Evolutionary conservation across 805 yeast species (phyloP), one percentile per base, ranked within the genome.

Genomic region (Kuraishia piskuri): DNA sequence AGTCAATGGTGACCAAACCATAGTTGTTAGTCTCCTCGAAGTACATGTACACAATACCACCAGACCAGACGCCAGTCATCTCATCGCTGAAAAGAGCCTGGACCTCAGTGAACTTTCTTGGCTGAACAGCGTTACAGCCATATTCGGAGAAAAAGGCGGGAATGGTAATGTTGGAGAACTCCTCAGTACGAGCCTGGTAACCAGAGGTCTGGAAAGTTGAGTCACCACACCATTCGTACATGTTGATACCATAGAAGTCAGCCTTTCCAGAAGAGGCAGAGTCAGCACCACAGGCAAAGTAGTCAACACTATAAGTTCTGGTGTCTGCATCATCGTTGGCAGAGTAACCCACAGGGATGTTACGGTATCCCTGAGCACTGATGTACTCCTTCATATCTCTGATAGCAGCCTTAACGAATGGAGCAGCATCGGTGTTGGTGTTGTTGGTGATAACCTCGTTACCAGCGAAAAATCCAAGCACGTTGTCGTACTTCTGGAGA

Each of bases 11-110:
- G 52, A 86, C 91, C 65, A 86, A 77, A 73, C 95, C 92, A 64
- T 85, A 86, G 62, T 86, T 68, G 72, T 86, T 86, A 53, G 71
- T 73, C 74, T 87, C 92, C 73, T 87, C 78, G 71, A 81, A 87
- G 73, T 86, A 87, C 91, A 86, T 82, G 75, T 86, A 87, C 53
- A 86, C 92, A 64, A 87, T 86, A 79, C 92, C 95, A 73, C 95
- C 92, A 51, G 92, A 86, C 94, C 92, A 87, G 56, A 85, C 85
- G 67, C 77, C 86, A 58, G 90, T 86, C 95, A 87, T 87, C 45
- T 86, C 74, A 51, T 67, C 66, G 58, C 84, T 73, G 72, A 78
- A 87, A 45, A 87, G 63, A 55, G 90, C 76, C 48, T 71, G 79
- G 59, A 87, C 87, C 71, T 86, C 92, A 54, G 81, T 74, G 79